Evolutionary conservation across 2,329 filamentous ascomycete genomes (phyloP), one percentile per base, ranked within the genome.

Genomic region (Epichloe uncinata): DNA sequence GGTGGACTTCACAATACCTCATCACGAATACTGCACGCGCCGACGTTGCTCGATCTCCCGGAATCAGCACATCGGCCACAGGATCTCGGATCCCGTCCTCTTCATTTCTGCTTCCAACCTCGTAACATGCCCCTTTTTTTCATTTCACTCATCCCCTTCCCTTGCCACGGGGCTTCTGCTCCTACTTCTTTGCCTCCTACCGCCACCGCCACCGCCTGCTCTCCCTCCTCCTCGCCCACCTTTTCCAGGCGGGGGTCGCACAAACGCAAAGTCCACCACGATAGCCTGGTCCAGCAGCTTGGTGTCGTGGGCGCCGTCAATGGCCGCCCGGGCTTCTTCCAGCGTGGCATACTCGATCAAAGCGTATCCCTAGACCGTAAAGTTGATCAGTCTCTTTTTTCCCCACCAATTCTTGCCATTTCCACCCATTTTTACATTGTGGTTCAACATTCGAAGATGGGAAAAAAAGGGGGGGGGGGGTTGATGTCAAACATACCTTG

Each of bases 261-360:
- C 87, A 63, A 93, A 93, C 1, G 86, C 87, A 67, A 89, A 93
- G 69, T 93, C 87, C 53, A 91, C 86, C 52, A 77, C 71, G 55
- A 93, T 77, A 7, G 83, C 87, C 73, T 93, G 86, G 59, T 93
- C 87, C 42, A 93, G 77, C 50, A 93, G 71, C 66, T 90, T 86
- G 41, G 82, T 80, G 54, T 81, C 73, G 65, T 93, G 78, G n/a
- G 84, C 84, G 58, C 81, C 83, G 64, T 88, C 82, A 60, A 93
- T 87, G 42, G 87, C 87, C n/a, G 83, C 84, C 55, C 84, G 79
- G 13, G 87, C 87, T 65, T 93, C 87, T 55, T 82, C 76, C 40
- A 89, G 72, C 1, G 86, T 91, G 1, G 85, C 74, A 67, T 89
- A 93, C 65, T 93, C 87, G 65, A 93, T 90, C 58, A 93, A 70